Base-by-base conservation (phyloP, 2,329 filamentous ascomycete species). In the Colletotrichum karsti region DNA sequence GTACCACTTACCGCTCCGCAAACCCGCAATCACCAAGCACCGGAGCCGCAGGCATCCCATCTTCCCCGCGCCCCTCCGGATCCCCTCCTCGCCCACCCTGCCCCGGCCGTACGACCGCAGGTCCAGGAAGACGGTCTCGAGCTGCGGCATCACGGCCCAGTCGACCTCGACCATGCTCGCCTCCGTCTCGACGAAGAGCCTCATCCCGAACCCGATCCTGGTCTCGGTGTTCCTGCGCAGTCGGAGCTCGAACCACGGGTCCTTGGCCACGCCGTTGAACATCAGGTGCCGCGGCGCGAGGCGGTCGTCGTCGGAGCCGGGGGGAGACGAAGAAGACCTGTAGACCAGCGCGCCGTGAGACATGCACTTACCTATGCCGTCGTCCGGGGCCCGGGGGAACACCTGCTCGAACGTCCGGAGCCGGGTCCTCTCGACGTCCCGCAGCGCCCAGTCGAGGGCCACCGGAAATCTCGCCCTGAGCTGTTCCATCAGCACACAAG, bases 51-150 rank as follows among this genome's bases (percentile, higher is more conserved):
- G 63, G n/a, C 62, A 66, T 2, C 33, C n/a, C 66, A 69, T 69
- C 55, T 9, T 24, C 18, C 18, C 35, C 33, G 66, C 66, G 41
- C 33, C 66, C 9, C n/a, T 26, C 7, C 66, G 46, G 33, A 67
- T 61, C 10, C 48, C 42, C 2, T 67, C 63, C 13, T 42, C 42
- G 3, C 22, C 26, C 39, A 15, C 7, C 28, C 9, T 12, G 2
- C 56, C 64, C 2, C 39, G 48, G 10, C 56, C 51, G 18, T 67
- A 69, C 10, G 55, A 35, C 0, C 66, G 63, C 33, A 69, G 55
- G 42, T 69, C 66, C 12, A 69, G 55, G n/a, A 67, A 69, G 6
- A 69, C 39, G 7, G 20, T 67, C 55, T 69, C 66, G 10, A 69
- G 50, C 35, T 33, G 54, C 35, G 55, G 51, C 66, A 69, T 56